Conservation (phyloP, 1,139 yeast species). For the Debaryomyces sp. region DNA sequence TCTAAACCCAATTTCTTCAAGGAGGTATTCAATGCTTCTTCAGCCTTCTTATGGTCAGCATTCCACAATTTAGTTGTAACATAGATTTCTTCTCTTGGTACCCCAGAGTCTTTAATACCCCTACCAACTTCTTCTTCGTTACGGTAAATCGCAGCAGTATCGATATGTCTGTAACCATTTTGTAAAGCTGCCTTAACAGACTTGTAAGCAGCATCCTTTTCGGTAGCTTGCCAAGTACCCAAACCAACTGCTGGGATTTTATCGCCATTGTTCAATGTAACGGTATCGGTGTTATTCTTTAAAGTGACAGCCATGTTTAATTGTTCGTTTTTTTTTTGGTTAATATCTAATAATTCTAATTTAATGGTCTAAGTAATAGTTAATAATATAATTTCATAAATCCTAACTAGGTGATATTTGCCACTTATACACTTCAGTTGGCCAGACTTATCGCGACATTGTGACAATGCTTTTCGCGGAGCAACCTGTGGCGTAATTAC, state of each 20-base stretch:
- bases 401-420: neutral
- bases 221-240: constrained; percentile 77
- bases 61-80: constrained; percentile 84
- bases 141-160: constrained; percentile 69
- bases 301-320: constrained; percentile 11
- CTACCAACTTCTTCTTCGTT: constrained; percentile 72
- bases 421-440: neutral
- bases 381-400: neutral
- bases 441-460: neutral
- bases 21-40: constrained; percentile 60
- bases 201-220: constrained; percentile 59
- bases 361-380: neutral
- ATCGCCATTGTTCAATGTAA: constrained; percentile 62
- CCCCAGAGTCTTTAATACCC: constrained; percentile 64
- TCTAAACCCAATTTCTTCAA: constrained; percentile 70
- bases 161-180: constrained; percentile 78
- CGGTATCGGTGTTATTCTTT: constrained; percentile 22
- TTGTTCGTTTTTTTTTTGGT: neutral
- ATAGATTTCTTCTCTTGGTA: constrained; percentile 71
- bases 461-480: neutral
- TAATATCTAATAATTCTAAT: neutral
- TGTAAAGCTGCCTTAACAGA: constrained; percentile 67
- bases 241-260: constrained; percentile 71
- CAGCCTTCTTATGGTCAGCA: constrained; percentile 63
- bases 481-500: neutral